Conservation (phyloP, 768 basidiomycete species). For the Serendipita indica region DNA sequence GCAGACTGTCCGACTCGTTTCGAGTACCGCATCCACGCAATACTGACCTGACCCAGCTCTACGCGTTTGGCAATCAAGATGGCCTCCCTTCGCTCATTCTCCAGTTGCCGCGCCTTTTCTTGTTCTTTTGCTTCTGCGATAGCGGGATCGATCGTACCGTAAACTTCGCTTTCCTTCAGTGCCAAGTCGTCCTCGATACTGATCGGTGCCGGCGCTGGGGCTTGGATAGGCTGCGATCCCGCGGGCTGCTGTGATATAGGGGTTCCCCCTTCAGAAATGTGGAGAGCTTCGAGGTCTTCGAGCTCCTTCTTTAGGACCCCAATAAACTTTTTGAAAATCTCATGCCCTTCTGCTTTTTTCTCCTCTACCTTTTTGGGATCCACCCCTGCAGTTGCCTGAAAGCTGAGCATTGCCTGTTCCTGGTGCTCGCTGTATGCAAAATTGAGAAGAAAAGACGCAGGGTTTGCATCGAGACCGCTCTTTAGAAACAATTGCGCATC, state of each 20-base stretch:
- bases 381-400: neutral
- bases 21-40: slow-evolving; percentile 86
- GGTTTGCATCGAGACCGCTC: slow-evolving; percentile 77
- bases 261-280: slow-evolving; percentile 20
- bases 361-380: slow-evolving; percentile 15
- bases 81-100: slow-evolving; percentile 22
- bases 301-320: slow-evolving; percentile 46
- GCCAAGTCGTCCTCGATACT: neutral
- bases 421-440: slow-evolving; percentile 72
- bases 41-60: slow-evolving; percentile 56
- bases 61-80: slow-evolving; percentile 38
- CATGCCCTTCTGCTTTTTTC: slow-evolving; percentile 53
- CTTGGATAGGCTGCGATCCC: slow-evolving; percentile 23
- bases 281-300: slow-evolving; percentile 37
- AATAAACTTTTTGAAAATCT: slow-evolving; percentile 59
- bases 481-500: slow-evolving; percentile 71
- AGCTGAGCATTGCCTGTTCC: slow-evolving; percentile 34
- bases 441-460: slow-evolving; percentile 73
- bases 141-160: slow-evolving; percentile 8
- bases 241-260: slow-evolving; percentile 5
- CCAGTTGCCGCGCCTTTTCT: slow-evolving; percentile 13
- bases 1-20: slow-evolving; percentile 73
- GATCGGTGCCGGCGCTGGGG: neutral
- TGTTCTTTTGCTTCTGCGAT: slow-evolving; percentile 15
- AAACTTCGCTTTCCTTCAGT: neutral